Evolutionary conservation across 257 asterid species (phyloP).

Genomic region (Nyctanthes arbortristis): DNA sequence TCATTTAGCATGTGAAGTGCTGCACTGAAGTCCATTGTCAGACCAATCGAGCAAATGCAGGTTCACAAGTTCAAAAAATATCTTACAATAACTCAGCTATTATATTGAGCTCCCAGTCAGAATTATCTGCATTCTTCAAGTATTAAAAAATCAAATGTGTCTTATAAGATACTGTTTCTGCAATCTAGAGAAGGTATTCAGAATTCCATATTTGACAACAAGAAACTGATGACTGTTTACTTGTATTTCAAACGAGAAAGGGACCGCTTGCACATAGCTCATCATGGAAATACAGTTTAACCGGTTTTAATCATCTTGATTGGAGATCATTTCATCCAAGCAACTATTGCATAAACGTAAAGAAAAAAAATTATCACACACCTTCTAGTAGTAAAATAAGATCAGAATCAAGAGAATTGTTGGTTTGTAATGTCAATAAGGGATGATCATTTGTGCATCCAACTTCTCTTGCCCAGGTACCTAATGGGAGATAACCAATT

Average conservation of each 20-base stretch:
- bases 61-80: not conserved
- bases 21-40: not conserved
- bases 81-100: not conserved
- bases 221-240: not conserved
- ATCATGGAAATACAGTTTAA: not conserved
- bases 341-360: not conserved
- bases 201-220: not conserved
- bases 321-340: slow-evolving; percentile 7
- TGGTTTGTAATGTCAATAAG: slow-evolving; percentile 44
- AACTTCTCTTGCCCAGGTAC: slow-evolving; percentile 57
- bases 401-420: slow-evolving; percentile 47
- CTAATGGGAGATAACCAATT: slow-evolving; percentile 55
- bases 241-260: not conserved
- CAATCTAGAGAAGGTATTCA: not conserved
- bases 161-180: not conserved
- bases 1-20: not conserved
- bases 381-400: slow-evolving; percentile 64
- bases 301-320: not conserved
- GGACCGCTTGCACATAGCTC: not conserved
- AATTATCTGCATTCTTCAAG: not conserved
- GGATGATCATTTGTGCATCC: slow-evolving; percentile 32
- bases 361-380: slow-evolving; percentile 19
- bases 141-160: not conserved
- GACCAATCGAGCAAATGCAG: not conserved
- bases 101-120: not conserved